Conservation (phyloP, 192 early-diverging fungal species). For the Chytriomyces hyalinus region DNA sequence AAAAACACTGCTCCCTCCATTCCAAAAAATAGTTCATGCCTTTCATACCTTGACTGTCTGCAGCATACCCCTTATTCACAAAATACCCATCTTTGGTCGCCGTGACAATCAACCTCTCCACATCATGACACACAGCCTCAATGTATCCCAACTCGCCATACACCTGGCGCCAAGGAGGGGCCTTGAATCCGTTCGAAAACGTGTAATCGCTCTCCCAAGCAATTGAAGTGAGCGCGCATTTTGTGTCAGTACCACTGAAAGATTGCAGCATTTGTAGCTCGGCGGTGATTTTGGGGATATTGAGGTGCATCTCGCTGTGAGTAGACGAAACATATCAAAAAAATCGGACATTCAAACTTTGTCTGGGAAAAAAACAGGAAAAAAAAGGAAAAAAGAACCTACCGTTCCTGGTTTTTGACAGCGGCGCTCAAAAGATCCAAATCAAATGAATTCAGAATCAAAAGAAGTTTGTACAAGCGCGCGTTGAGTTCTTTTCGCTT, state of each 20-base stretch:
- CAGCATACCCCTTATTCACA: constrained; percentile 61
- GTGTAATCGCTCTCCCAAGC: constrained; percentile 69
- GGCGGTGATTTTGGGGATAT: constrained; percentile 55
- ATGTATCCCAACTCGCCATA: constrained; percentile 65
- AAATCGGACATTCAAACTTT: background rate
- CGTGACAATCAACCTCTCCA: constrained; percentile 58
- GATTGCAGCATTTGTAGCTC: constrained; percentile 61
- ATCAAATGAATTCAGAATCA: constrained; percentile 61
- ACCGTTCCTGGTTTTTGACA: constrained; percentile 53
- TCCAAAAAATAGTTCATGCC: background rate
- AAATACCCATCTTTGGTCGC: constrained; percentile 64
- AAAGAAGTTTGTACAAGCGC: constrained; percentile 61
- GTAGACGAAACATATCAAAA: constrained; percentile 2
- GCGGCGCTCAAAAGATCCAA: constrained; percentile 54
- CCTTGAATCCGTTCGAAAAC: constrained; percentile 63
- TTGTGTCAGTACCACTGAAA: constrained; percentile 48
- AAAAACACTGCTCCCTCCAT: constrained; percentile 2
- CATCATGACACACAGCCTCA: constrained; percentile 51
- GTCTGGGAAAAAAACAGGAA: background rate
- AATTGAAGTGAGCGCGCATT: constrained; percentile 53
- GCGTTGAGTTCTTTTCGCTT: constrained; percentile 52
- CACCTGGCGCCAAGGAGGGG: constrained; percentile 69
- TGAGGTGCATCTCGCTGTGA: constrained; percentile 47
- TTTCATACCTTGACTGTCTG: constrained; percentile 55
- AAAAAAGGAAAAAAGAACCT: background rate